Percentiles rank a stretch among this genome's conserved stretches.
Conservation (phyloP, 2,329 filamentous ascomycete genomes). For the Aureobasidium subglaciale region DNA sequence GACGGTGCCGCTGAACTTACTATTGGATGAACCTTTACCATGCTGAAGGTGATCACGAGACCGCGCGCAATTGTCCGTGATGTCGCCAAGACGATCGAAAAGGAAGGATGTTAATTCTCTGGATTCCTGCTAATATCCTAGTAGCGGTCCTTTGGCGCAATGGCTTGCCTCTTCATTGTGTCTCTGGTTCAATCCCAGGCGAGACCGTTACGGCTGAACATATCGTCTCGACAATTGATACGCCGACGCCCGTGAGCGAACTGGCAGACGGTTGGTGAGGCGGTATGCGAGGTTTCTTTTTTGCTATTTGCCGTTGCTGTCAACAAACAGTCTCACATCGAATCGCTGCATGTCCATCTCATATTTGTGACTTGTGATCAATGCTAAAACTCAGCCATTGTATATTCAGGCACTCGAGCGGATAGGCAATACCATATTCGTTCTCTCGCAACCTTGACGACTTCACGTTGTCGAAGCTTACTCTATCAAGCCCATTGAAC, state of each 20-base stretch:
- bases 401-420: too few species aligned
- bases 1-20: neutral
- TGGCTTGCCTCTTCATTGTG: neutral
- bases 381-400: too few species aligned
- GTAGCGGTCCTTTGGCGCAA: constrained; percentile 5
- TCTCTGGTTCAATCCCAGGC: constrained; percentile 4
- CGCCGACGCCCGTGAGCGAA: neutral
- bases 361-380: too few species aligned
- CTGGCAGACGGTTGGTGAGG: neutral
- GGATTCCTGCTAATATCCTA: neutral
- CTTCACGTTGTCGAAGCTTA: too few species aligned
- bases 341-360: too few species aligned
- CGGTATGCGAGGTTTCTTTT: constrained; percentile 1
- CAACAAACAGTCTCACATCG: too few species aligned
- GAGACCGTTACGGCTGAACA: neutral
- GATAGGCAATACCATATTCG: too few species aligned
- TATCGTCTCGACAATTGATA: neutral
- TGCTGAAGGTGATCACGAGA: neutral
- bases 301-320: neutral
- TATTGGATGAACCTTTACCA: neutral
- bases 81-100: neutral
- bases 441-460: too few species aligned
- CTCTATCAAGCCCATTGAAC: too few species aligned
- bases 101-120: neutral
- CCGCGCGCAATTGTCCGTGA: neutral